phyloP scores from a whole-genome alignment of 139 green algal genomes.

The Haematococcus lacustris region DNA sequence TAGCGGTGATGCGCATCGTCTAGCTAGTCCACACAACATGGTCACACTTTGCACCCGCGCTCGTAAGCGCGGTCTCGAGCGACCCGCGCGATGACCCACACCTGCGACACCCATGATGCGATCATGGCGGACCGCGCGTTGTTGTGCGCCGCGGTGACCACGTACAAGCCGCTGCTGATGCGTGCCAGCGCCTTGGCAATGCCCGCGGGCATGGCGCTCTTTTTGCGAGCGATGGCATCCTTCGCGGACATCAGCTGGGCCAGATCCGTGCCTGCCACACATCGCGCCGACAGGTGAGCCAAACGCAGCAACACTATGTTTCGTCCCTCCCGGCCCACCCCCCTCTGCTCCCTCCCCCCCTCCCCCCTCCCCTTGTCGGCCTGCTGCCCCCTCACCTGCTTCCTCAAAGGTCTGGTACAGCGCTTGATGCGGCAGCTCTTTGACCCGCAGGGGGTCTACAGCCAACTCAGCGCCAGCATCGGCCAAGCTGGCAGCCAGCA shows the following conservation, averaged over 20 bases:
- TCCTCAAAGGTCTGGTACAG: slow-evolving; percentile 88
- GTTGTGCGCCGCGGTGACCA: slow-evolving; percentile 82
- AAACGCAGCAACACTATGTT: too few species aligned
- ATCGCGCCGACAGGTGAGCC: too few species aligned
- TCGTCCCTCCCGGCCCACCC: too few species aligned
- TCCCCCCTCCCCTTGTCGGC: too few species aligned
- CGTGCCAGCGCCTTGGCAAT: slow-evolving; percentile 69
- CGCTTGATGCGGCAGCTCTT: slow-evolving; percentile 54
- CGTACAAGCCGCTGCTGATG: slow-evolving; percentile 79
- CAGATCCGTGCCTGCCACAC: not conserved
- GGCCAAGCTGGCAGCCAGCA: slow-evolving; percentile 55
- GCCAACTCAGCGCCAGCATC: slow-evolving; percentile 47
- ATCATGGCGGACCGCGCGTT: slow-evolving; percentile 65
- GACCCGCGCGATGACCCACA: too few species aligned
- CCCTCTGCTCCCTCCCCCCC: too few species aligned
- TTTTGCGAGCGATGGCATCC: slow-evolving; percentile 61
- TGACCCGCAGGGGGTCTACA: slow-evolving; percentile 64
- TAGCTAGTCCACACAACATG: too few species aligned
- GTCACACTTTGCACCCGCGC: too few species aligned
- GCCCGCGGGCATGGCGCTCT: slow-evolving; percentile 70
- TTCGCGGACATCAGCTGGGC: slow-evolving; percentile 65
- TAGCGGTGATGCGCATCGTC: too few species aligned
- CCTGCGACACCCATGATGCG: slow-evolving; percentile 77
- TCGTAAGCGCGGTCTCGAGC: too few species aligned
- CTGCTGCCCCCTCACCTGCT: slow-evolving; percentile 41